Evolutionary conservation across 1,284 basidiomycete species (phyloP).

Genomic region (Leccinum variabile): DNA sequence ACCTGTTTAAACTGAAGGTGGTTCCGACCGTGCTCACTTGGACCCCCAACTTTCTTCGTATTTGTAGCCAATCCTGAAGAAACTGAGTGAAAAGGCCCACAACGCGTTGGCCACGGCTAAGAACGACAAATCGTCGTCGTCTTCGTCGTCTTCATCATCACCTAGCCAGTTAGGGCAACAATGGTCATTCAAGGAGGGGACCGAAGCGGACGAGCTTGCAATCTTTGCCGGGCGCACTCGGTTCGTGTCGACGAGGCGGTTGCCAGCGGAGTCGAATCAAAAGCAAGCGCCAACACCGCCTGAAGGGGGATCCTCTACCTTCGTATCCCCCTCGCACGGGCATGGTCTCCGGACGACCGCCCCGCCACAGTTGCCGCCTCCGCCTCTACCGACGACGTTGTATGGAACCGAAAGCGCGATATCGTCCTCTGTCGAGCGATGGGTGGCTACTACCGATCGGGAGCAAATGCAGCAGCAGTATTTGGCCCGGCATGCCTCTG

Average conservation of each 20-base stretch:
- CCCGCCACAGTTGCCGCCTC: background rate
- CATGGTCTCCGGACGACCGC: background rate
- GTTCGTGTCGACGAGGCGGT: conserved; percentile 46
- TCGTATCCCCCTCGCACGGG: background rate
- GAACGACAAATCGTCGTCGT: conserved; percentile 29
- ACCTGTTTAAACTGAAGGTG: background rate
- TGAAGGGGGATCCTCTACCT: conserved; percentile 16
- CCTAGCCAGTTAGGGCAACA: conserved; percentile 37
- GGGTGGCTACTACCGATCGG: conserved; percentile 17
- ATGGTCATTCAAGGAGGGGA: conserved; percentile 45
- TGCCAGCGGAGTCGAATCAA: conserved; percentile 11
- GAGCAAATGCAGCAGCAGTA: conserved; percentile 14
- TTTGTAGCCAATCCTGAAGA: conserved; percentile 52
- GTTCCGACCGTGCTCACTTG: conserved; percentile 5
- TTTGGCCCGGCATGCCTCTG: background rate
- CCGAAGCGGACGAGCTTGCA: conserved; percentile 58
- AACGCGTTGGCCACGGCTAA: conserved; percentile 43
- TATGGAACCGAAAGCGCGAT: conserved; percentile 23
- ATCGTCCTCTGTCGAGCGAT: conserved; percentile 18
- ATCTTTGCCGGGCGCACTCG: conserved; percentile 62
- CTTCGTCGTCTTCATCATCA: background rate
- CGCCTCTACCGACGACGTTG: conserved; percentile 10
- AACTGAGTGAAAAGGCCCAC: conserved; percentile 56
- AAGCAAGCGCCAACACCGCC: background rate
- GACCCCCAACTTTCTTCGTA: background rate